A percentile compares a stretch with the other conserved stretches of the same genome.
These are phyloP conservation scores for Colletotrichum sp. DNA, from an alignment of 2,329 filamentous ascomycete species.

Conservation along the genomic window DNA sequence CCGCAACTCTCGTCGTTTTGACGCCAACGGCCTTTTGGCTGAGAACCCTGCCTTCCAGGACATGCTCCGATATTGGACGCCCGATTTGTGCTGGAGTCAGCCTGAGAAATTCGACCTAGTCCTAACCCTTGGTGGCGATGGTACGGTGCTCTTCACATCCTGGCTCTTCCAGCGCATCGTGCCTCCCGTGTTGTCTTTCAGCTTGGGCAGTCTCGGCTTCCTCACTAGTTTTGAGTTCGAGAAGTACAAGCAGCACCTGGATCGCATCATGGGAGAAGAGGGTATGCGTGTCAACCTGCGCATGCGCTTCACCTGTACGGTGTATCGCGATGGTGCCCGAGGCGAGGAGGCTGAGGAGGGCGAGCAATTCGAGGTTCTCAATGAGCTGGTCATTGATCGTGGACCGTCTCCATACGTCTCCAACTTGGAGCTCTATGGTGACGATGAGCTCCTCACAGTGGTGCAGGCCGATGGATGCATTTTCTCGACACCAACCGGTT, in stretches of 20 bases:
- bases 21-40: conserved; percentile 72
- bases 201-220: conserved; percentile 84
- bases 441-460: conserved; percentile 92
- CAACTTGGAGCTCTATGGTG: conserved; percentile 93
- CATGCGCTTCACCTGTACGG: conserved; percentile 98
- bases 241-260: conserved; percentile 84
- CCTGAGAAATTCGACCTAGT: conserved; percentile 97
- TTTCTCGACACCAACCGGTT: conserved; percentile 93
- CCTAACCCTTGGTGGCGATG: conserved; percentile 83
- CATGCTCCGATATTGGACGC: conserved; percentile 96
- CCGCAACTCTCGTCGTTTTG: conserved; percentile 85
- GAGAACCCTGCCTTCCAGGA: conserved; percentile 77
- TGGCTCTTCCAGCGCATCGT: conserved; percentile 93
- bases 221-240: conserved; percentile 88
- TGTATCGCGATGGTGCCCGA: conserved; percentile 73
- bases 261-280: conserved; percentile 88
- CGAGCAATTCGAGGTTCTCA: conserved; percentile 97
- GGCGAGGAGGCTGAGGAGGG: conserved; percentile 78
- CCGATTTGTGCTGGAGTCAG: conserved; percentile 90
- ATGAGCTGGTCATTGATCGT: conserved; percentile 97
- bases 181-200: conserved; percentile 83
- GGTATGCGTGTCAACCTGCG: conserved; percentile 98
- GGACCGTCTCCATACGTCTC: conserved; percentile 97
- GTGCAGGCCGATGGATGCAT: conserved; percentile 98
- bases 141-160: conserved; percentile 85